Evolutionary conservation across 176 grass and related monocot species (phyloP).

Genomic region (Elaeis guineensis): DNA sequence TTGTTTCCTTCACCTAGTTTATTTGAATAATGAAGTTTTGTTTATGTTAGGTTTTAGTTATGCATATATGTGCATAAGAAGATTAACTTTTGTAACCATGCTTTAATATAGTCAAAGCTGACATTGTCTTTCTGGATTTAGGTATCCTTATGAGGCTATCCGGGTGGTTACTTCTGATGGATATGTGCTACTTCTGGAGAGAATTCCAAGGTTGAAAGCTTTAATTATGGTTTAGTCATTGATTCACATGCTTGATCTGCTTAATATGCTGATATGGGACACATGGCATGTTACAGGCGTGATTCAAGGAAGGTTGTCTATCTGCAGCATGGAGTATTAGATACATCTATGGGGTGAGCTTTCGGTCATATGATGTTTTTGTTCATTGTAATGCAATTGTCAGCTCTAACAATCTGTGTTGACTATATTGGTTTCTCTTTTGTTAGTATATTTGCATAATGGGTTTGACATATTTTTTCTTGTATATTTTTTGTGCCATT

Average conservation of each 20-base stretch:
- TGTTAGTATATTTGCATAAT: too few species aligned
- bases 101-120: neutral
- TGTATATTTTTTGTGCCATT: too few species aligned
- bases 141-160: conserved; percentile 91
- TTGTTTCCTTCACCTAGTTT: too few species aligned
- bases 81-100: too few species aligned
- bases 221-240: neutral
- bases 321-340: conserved; percentile 92
- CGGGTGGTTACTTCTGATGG: conserved; percentile 94
- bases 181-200: conserved; percentile 86
- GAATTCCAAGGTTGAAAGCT: conserved; percentile 68
- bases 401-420: too few species aligned
- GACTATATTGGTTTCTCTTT: too few species aligned
- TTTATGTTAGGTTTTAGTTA: too few species aligned
- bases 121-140: conserved; percentile 15
- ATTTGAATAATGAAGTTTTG: too few species aligned
- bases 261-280: conserved; percentile 11
- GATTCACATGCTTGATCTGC: conserved; percentile 18
- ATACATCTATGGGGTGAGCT: conserved; percentile 97
- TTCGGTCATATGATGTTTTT: neutral
- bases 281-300: conserved; percentile 40
- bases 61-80: too few species aligned
- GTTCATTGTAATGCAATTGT: neutral
- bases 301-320: conserved; percentile 84
- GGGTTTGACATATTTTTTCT: too few species aligned